Evolutionary conservation across 2,329 filamentous ascomycete genomes (phyloP).

Genomic region (Alternaria sp.): DNA sequence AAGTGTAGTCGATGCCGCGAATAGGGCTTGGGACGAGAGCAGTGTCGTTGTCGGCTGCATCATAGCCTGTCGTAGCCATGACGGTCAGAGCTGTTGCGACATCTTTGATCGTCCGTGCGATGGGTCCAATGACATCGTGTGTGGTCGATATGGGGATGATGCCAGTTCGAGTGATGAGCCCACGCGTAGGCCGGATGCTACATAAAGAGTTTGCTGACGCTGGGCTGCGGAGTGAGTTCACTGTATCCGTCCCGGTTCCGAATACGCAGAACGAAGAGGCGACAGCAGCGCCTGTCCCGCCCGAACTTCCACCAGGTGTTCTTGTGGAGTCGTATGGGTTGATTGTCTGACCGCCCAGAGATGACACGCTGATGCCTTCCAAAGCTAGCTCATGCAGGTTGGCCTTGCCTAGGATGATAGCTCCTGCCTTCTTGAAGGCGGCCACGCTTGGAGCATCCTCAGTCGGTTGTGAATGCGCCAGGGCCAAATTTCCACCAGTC

Average conservation of each 20-base stretch:
- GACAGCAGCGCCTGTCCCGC: slow-evolving; percentile 67
- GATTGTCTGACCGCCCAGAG: slow-evolving; percentile 67
- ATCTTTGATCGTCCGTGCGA: slow-evolving; percentile 59
- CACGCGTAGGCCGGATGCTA: slow-evolving; percentile 64
- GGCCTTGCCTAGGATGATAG: slow-evolving; percentile 63
- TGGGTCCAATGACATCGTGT: slow-evolving; percentile 63
- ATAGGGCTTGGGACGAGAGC: slow-evolving; percentile 53
- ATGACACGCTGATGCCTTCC: slow-evolving; percentile 68
- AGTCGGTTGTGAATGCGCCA: slow-evolving; percentile 56
- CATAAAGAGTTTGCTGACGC: slow-evolving; percentile 67
- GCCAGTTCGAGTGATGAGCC: slow-evolving; percentile 58
- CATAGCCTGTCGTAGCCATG: slow-evolving; percentile 60
- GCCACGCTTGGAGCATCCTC: slow-evolving; percentile 59
- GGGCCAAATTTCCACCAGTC: slow-evolving; percentile 60
- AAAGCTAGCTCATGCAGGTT: slow-evolving; percentile 69
- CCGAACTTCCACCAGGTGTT: slow-evolving; percentile 70
- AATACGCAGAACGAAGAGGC: slow-evolving; percentile 64
- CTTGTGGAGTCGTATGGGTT: slow-evolving; percentile 70
- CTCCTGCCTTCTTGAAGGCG: slow-evolving; percentile 58
- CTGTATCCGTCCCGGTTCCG: slow-evolving; percentile 65
- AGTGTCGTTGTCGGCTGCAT: slow-evolving; percentile 61
- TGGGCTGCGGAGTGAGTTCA: slow-evolving; percentile 66
- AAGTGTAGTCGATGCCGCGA: slow-evolving; percentile 56
- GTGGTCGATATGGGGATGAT: slow-evolving; percentile 64
- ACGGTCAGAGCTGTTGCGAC: slow-evolving; percentile 59